Base-by-base conservation (phyloP, 2,329 filamentous ascomycete genomes). In the Aspergillus nomiae region DNA sequence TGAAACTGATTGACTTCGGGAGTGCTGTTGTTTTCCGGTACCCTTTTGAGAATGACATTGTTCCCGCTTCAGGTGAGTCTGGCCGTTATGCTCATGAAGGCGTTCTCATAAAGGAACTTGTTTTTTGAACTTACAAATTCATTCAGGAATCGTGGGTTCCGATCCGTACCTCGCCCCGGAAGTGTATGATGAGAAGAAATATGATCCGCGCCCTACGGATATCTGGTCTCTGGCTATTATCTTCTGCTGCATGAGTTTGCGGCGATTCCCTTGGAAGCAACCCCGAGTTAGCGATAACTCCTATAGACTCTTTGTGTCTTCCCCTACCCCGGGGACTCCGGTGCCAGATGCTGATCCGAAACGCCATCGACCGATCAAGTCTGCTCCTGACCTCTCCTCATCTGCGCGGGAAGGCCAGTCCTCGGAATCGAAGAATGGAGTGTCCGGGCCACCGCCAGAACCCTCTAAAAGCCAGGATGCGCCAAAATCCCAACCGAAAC, bases 1-100 rank as follows among this genome's bases (percentile, higher is more conserved):
- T 99, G 93, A 99, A 99, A 80, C 91, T 99, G 67, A 99, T 99
- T 73, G 95, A 99, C 77, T 99, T 99, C 79, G 95, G 95, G 30
- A 98, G 94, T 80, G 94, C 95, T 0, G 94, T 95, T 69, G 94
- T 99, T 46, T 99, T 97, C 82, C 89, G 92, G 72, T 99, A 99
- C 83, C 95, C 95, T 0, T 98, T 99, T 73, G 95, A 99, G 79
- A 93, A 89, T 68, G 92, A 92, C 58, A 88, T 94, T 62, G 92
- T 95, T 16, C 83, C 90, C 51, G 91, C 93, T 43, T 89, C 88
- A 76, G 93, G 92, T 95, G 81, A 80, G 90, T 79, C 38, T 34
- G 12, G 19, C 19, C 21, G 8, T 36, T 26, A 43, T 56, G n/a
- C n/a, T 54, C 32, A 28, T 53, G 7, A 12, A 16, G 16, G 34